phyloP scores from a whole-genome alignment of 164 flowering plant species.

The Annona cherimola region DNA sequence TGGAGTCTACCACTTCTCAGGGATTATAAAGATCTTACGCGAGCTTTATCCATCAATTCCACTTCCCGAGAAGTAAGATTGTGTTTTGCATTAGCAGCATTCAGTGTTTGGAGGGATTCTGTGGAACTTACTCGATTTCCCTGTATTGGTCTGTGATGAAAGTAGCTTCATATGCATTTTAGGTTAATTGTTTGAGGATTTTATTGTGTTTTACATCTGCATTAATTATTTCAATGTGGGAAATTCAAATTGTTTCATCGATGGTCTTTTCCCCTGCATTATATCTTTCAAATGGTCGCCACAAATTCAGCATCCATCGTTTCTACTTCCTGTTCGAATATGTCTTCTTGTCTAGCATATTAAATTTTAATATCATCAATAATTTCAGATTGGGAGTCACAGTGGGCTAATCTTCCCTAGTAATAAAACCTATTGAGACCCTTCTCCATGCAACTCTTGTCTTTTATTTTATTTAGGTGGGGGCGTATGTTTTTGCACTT shows the following conservation, averaged over 20 bases:
- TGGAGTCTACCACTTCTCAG: constrained; percentile 32
- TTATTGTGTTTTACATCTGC: no score
- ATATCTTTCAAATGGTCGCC: no score
- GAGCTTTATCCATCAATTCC: constrained; percentile 36
- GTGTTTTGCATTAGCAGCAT: background rate
- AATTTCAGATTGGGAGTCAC: background rate
- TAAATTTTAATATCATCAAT: background rate
- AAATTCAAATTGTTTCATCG: no score
- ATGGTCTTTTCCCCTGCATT: no score
- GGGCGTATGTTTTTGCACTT: background rate
- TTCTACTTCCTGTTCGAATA: background rate
- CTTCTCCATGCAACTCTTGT: background rate
- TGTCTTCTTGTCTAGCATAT: background rate
- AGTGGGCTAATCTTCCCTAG: background rate
- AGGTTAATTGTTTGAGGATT: no score
- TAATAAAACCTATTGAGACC: background rate
- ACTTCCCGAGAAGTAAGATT: constrained; percentile 47
- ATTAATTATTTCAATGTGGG: no score
- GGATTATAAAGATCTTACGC: constrained; percentile 32
- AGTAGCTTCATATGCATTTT: no score
- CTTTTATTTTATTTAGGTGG: background rate
- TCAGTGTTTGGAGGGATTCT: constrained; percentile 1
- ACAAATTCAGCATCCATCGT: no score
- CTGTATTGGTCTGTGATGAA: background rate
- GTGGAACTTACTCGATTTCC: background rate